Base-by-base conservation (phyloP, 2,329 filamentous ascomycete species). In the Hypoxylon sp. region DNA sequence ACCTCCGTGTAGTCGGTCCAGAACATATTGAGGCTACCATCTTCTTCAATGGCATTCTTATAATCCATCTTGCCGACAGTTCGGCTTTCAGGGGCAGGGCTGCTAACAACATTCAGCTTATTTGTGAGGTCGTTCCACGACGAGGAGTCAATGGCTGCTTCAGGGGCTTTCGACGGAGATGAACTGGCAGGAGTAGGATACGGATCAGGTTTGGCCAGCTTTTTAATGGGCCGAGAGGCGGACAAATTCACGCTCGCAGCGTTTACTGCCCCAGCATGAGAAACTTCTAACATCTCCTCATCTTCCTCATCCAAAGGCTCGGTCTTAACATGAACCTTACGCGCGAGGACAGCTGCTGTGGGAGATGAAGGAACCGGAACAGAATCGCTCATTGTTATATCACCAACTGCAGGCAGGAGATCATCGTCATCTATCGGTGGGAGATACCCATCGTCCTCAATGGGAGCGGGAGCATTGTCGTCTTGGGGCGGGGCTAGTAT, bases 1-100 rank as follows among this genome's bases (percentile, higher is more conserved):
- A 97, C 85, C 78, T 99, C 96, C 0, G 92, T 94, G 77, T 97
- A 99, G 80, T 99, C 96, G 6, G 93, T 92, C 96, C 96, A 99
- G 83, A 98, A 99, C 84, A 99, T 94, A 73, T 91, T 91, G 31
- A 99, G 85, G 74, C 92, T 97, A 37, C 95, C 96, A 76, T 99
- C 95, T 70, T 93, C 90, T 79, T 98, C 95, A n/a, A 97, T 82
- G n/a, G 93, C 94, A 80, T 97, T 92, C 70, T 92, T 89, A 64
- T 93, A 87, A 71, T 91, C 90, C 54, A 98, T 86, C 81, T 98
- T 99, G 44, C 94, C 94, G 71, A 93, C 88, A 7, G 84, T 85
- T 27, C 84, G 84, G 35, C 85, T 83, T 71, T 94, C 91, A 2
- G 88, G 79, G 3, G 87, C 84, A 3, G 93, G 90, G 76, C 90